phyloP scores from a whole-genome alignment of 805 yeast genomes.

The Monosporozyma servazzii region DNA sequence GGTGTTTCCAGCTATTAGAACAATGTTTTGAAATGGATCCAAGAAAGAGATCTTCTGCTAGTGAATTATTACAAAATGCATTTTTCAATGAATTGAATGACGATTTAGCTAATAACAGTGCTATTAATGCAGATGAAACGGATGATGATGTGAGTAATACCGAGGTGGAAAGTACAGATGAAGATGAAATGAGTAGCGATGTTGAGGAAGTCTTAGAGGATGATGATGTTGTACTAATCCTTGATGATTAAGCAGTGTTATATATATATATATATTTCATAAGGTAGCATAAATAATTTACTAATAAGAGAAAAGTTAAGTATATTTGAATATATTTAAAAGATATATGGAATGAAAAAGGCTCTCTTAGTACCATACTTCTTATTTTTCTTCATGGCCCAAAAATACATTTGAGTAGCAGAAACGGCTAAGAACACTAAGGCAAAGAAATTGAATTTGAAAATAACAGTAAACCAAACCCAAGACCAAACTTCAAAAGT shows the following conservation, averaged over 20 bases:
- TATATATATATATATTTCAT: not conserved
- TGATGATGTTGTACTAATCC: constrained; percentile 20
- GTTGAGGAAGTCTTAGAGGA: constrained; percentile 16
- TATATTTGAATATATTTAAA: constrained; percentile 30
- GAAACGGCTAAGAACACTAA: constrained; percentile 64
- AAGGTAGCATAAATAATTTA: not conserved
- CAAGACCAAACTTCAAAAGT: constrained; percentile 77
- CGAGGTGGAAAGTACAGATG: constrained; percentile 22
- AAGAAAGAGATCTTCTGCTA: constrained; percentile 46
- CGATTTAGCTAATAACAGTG: constrained; percentile 5
- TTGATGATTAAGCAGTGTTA: not conserved
- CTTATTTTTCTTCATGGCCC: constrained; percentile 85
- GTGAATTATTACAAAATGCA: constrained; percentile 45
- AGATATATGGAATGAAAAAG: constrained; percentile 67
- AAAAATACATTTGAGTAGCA: constrained; percentile 72
- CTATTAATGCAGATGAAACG: constrained; percentile 8
- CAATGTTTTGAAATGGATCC: constrained; percentile 53
- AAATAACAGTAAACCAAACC: constrained; percentile 57
- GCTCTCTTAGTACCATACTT: constrained; percentile 74
- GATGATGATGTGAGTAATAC: constrained; percentile 10
- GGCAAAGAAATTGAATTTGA: constrained; percentile 67
- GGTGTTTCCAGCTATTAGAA: constrained; percentile 46
- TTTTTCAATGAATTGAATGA: constrained; percentile 44
- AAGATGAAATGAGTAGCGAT: constrained; percentile 16
- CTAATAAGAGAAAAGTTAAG: not conserved